phyloP scores from a whole-genome alignment of 2,329 filamentous ascomycete genomes.

The Pseudohalonectria lignicola region DNA sequence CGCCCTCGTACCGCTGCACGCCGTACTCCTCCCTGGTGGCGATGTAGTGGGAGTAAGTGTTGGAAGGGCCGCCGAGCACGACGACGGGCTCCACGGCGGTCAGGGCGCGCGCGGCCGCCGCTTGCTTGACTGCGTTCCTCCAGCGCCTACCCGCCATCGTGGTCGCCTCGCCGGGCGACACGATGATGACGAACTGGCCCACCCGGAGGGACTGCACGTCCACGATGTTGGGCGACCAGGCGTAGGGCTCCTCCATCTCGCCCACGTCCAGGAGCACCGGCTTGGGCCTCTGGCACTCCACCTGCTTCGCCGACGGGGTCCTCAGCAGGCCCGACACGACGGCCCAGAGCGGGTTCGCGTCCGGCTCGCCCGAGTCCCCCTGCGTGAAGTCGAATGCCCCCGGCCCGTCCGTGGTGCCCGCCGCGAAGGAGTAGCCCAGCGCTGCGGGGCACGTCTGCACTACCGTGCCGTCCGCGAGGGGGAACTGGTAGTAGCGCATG shows the following conservation, averaged over 20 bases:
- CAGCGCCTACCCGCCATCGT: constrained; percentile 88
- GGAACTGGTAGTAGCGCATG: constrained; percentile 65
- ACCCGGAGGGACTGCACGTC: constrained; percentile 77
- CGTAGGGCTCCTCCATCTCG: constrained; percentile 61
- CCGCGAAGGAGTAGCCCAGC: constrained; percentile 85
- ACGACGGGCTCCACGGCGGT: constrained; percentile 52
- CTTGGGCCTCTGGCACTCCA: constrained; percentile 68
- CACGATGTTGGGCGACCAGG: constrained; percentile 81
- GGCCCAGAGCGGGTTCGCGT: constrained; percentile 66
- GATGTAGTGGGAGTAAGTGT: constrained; percentile 81
- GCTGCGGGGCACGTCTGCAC: constrained; percentile 76
- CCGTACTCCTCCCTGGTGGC: constrained; percentile 69
- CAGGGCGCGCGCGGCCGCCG: constrained; percentile 30
- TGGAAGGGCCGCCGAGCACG: constrained; percentile 78
- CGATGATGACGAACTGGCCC: constrained; percentile 73
- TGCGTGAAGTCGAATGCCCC: constrained; percentile 91
- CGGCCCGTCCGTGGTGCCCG: constrained; percentile 83
- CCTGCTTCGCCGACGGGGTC: constrained; percentile 56
- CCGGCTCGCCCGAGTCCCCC: constrained; percentile 58
- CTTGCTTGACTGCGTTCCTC: constrained; percentile 55
- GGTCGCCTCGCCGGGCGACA: constrained; percentile 79
- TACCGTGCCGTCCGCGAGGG: constrained; percentile 56
- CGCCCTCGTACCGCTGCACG: constrained; percentile 90
- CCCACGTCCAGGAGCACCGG: constrained; percentile 81
- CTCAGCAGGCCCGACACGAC: constrained; percentile 61